Evolutionary conservation across 225 moss, liverwort and hornwort genomes (phyloP).

Genomic region (Pleurozium schreberi): DNA sequence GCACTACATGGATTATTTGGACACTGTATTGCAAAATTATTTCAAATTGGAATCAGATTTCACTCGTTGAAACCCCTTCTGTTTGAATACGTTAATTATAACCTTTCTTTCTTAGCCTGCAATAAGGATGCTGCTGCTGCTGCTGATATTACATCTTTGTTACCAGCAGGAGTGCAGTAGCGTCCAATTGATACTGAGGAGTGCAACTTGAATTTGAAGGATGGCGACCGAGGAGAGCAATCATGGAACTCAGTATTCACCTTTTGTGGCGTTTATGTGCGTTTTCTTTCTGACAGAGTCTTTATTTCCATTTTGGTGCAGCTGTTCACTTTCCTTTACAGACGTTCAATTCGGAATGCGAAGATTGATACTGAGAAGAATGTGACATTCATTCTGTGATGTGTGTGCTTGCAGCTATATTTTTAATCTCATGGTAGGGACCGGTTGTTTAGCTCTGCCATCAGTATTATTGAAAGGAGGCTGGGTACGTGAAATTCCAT

Average conservation of each 20-base stretch:
- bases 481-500: conserved; percentile 51
- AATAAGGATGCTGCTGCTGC: not conserved
- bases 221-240: conserved; percentile 19
- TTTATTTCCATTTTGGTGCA: not conserved
- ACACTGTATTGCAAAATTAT: not conserved
- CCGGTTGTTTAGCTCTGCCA: conserved; percentile 86
- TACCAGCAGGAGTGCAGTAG: not conserved
- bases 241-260: conserved; percentile 48
- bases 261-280: conserved; percentile 39
- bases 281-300: not conserved
- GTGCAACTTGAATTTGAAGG: not conserved
- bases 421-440: conserved; percentile 90
- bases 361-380: not conserved
- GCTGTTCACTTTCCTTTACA: not conserved
- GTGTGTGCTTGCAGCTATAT: conserved; percentile 43
- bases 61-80: too few species aligned
- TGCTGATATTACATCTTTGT: not conserved
- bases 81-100: too few species aligned
- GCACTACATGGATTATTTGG: not conserved
- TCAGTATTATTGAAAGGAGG: conserved; percentile 86
- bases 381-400: not conserved
- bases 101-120: too few species aligned
- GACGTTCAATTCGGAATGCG: not conserved
- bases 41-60: not conserved
- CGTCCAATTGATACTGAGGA: not conserved